Conservation (phyloP, 164 flowering plant genomes). For the Chloranthus sessilifolius region DNA sequence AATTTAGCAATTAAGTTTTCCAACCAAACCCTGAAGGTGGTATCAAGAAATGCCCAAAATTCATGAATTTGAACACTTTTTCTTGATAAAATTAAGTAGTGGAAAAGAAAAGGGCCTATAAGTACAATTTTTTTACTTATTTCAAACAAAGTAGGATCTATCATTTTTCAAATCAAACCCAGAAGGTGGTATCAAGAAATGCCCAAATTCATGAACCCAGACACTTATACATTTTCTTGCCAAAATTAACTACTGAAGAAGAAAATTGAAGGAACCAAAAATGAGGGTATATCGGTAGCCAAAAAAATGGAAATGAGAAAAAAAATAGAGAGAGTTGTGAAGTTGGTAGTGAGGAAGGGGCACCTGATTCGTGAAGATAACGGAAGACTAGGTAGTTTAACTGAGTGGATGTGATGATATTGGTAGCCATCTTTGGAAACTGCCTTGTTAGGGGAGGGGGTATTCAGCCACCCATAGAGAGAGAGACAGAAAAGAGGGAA, state of each 20-base stretch:
- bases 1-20: too few relatives aligned
- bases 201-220: neutral
- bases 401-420: slow-evolving; percentile 35
- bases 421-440: neutral
- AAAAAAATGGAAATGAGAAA: neutral
- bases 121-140: too few relatives aligned
- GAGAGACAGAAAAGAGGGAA: too few relatives aligned
- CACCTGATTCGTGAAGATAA: slow-evolving; percentile 55
- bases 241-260: neutral
- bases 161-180: too few relatives aligned
- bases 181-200: neutral
- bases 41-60: too few relatives aligned
- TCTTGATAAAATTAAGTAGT: neutral
- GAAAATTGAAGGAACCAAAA: neutral
- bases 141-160: too few relatives aligned
- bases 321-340: neutral
- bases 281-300: neutral
- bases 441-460: too few relatives aligned
- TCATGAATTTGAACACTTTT: too few relatives aligned
- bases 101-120: too few relatives aligned
- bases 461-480: too few relatives aligned
- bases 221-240: neutral
- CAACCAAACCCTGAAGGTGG: too few relatives aligned
- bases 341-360: neutral
- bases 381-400: slow-evolving; percentile 47